Base-by-base conservation (phyloP, 768 basidiomycete genomes). In the Suillus paluster region DNA sequence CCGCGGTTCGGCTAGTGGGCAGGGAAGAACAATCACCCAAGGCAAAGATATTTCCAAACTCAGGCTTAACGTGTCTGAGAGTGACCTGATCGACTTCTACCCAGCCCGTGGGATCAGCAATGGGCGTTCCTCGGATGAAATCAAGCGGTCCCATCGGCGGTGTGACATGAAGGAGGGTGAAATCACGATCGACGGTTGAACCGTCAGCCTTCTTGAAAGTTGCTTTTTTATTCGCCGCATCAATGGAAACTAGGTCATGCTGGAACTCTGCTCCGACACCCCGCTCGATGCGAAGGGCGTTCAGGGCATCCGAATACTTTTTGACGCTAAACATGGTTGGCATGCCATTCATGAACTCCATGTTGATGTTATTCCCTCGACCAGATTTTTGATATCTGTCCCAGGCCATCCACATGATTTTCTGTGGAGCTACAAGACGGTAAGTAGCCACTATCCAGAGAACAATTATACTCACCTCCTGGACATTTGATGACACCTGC, bases 331-430 rank as follows among this genome's bases (percentile, higher is more conserved):
- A 99, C 96, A 99, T 99, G 48, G 90, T 84, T 19, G 95, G 94
- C 91, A 89, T 91, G 63, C 94, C 95, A 34, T 90, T 93, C 74
- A 90, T 90, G 73, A 97, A 97, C 61, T 92, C 85, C 63, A 91
- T 71, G 55, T 86, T 80, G 67, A 91, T 82, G 53, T 84, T 80
- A 54, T 83, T 80, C 17, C 78, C 72, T 21, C 90, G 83, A 3
- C 81, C 80, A 11, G 90, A 90, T 70, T 75, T 81, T 60, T 83
- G 81, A 73, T 83, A 94, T 53, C 87, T 80, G 71, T 95, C 92
- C 92, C 92, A 94, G 50, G 92, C 91, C 91, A 95, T 94, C 94
- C 94, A 97, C 92, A 97, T 95, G 58, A 95, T 91, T 77, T 96
- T 95, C 71, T 94, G 92, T 21, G 92, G 91, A 17, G 89, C 91